Evolutionary conservation across 2,329 filamentous ascomycete species (phyloP).

Genomic region (Hypoxylon sp.): DNA sequence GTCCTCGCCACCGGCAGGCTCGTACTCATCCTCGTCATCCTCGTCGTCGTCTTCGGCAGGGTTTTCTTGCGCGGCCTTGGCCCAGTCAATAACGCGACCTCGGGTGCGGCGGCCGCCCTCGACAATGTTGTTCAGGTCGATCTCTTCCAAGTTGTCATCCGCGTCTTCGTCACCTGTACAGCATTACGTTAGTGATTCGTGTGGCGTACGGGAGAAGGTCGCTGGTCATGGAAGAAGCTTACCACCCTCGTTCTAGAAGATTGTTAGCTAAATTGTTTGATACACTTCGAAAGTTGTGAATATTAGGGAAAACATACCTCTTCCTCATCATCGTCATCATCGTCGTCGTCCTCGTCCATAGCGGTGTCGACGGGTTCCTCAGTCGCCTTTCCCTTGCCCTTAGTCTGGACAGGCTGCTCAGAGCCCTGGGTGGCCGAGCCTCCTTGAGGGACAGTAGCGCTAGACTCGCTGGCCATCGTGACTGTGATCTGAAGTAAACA

Average conservation of each 20-base stretch:
- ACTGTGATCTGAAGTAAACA: conserved; percentile 36
- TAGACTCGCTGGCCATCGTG: conserved; percentile 66
- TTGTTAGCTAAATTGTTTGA: conserved; percentile 38
- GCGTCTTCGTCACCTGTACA: conserved; percentile 74
- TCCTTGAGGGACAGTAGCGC: conserved; percentile 62
- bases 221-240: conserved; percentile 35
- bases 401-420: conserved; percentile 77
- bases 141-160: conserved; percentile 88
- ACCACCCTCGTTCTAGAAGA: conserved; percentile 46
- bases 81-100: conserved; percentile 92
- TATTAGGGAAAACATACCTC: conserved; percentile 60
- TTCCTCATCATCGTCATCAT: conserved; percentile 64
- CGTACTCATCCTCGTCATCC: conserved; percentile 79
- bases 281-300: conserved; percentile 24
- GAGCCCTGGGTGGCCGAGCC: conserved; percentile 59
- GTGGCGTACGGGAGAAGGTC: neutral
- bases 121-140: conserved; percentile 91
- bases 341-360: conserved; percentile 83
- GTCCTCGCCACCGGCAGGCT: conserved; percentile 69
- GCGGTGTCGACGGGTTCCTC: conserved; percentile 69
- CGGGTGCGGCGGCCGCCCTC: conserved; percentile 84
- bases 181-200: conserved; percentile 13
- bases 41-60: conserved; percentile 82
- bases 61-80: conserved; percentile 86
- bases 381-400: conserved; percentile 80